A percentile compares a stretch with the other conserved stretches of the same genome.
These are phyloP conservation scores for Xylaria grammica DNA, from an alignment of 495 filamentous ascomycete species.

Conservation along the genomic window DNA sequence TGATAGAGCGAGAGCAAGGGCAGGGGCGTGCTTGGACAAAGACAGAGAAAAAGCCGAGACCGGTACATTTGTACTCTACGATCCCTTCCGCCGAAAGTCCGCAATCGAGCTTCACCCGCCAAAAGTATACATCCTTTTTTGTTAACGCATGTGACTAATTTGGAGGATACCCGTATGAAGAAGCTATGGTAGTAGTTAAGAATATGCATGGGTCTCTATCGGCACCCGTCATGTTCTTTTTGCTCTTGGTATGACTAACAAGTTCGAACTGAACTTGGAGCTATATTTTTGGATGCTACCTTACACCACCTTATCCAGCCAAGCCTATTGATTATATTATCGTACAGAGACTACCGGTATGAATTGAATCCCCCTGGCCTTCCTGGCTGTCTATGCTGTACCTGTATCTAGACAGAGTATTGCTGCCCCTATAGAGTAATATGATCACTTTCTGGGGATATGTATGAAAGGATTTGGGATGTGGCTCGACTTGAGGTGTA, in stretches of 20 bases:
- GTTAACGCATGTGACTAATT: neutral
- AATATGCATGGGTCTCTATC: neutral
- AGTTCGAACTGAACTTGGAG: neutral
- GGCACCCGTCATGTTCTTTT: neutral
- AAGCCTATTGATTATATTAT: too few species aligned
- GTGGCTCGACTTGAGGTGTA: too few species aligned
- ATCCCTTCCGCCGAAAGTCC: constrained; percentile 13
- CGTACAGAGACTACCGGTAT: too few species aligned
- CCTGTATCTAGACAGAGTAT: too few species aligned
- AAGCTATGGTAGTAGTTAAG: neutral
- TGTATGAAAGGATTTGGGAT: too few species aligned
- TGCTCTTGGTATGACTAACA: too few species aligned
- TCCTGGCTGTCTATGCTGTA: too few species aligned
- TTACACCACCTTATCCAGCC: neutral
- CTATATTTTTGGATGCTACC: neutral
- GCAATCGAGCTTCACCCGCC: constrained; percentile 17
- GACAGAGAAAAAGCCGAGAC: neutral
- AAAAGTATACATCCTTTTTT: constrained; percentile 22
- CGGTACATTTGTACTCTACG: constrained; percentile 18
- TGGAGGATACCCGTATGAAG: neutral
- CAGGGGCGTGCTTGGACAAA: neutral
- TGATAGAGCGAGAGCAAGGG: neutral
- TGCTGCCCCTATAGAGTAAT: too few species aligned
- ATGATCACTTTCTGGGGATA: too few species aligned
- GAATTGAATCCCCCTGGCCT: too few species aligned